phyloP scores from a whole-genome alignment of 2,329 filamentous ascomycete genomes.

The Cordyceps cateniannulata region DNA sequence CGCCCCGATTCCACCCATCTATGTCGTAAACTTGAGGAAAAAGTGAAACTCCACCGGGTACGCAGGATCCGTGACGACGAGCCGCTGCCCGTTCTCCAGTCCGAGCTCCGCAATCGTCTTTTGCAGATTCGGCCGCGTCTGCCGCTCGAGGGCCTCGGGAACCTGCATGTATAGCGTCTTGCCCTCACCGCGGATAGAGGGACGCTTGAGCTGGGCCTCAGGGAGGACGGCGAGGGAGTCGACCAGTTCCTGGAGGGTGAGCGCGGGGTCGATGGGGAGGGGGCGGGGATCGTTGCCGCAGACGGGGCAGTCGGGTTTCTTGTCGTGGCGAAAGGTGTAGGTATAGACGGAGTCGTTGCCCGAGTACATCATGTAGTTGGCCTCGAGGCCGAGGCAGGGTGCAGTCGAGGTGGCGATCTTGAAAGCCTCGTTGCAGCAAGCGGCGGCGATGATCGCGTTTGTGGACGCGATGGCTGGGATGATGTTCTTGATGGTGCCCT shows the following conservation, averaged over 20 bases:
- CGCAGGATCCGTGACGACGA: conserved; percentile 89
- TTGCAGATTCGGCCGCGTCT: conserved; percentile 74
- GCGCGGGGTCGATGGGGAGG: conserved; percentile 61
- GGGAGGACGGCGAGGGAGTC: conserved; percentile 76
- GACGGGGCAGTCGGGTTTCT: conserved; percentile 90
- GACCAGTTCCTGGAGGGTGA: conserved; percentile 76
- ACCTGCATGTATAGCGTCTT: conserved; percentile 89
- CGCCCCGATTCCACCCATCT: neutral
- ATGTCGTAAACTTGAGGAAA: conserved; percentile 40
- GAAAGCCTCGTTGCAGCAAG: conserved; percentile 94
- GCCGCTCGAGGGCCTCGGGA: conserved; percentile 73
- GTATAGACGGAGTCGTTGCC: conserved; percentile 95
- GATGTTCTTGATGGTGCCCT: conserved; percentile 98
- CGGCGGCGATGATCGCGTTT: conserved; percentile 91
- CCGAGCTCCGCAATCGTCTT: conserved; percentile 70
- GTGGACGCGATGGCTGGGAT: conserved; percentile 97
- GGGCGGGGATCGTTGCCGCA: conserved; percentile 79
- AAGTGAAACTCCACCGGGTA: conserved; percentile 66
- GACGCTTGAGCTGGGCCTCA: conserved; percentile 90
- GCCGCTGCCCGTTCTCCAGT: conserved; percentile 72
- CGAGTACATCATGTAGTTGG: conserved; percentile 99
- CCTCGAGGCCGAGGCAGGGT: conserved; percentile 68
- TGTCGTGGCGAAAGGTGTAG: conserved; percentile 92
- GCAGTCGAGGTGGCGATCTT: conserved; percentile 84
- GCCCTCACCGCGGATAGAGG: conserved; percentile 69